A percentile compares a stretch with the other conserved stretches of the same genome.
Conservation (phyloP, 345 rosid genomes). For the Toxicodendron radicans region DNA sequence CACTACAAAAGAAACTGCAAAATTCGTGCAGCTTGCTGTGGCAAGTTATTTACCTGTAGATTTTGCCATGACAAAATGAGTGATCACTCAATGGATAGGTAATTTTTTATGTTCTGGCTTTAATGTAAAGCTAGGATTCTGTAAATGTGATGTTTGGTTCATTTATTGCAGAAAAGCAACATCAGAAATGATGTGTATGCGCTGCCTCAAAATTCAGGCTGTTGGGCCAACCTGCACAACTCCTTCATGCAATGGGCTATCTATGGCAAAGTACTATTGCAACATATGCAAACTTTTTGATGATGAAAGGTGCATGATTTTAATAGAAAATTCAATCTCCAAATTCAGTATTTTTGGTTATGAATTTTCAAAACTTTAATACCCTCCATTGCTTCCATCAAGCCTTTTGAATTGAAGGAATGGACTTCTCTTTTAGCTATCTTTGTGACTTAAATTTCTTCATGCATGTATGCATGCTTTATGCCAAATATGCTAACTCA, state of each 20-base stretch:
- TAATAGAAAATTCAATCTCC: neutral
- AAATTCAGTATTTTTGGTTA: neutral
- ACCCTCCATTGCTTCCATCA: neutral
- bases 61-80: constrained; percentile 77
- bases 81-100: constrained; percentile 75
- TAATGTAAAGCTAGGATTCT: constrained; percentile 14
- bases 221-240: constrained; percentile 53
- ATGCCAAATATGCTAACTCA: neutral
- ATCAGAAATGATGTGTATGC: constrained; percentile 77
- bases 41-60: constrained; percentile 61
- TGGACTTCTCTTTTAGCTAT: neutral
- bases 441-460: neutral
- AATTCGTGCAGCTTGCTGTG: constrained; percentile 69
- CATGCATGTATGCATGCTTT: neutral
- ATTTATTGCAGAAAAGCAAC: constrained; percentile 54
- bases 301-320: constrained; percentile 67
- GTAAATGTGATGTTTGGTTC: constrained; percentile 20
- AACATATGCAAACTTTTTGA: constrained; percentile 89
- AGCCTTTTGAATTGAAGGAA: neutral
- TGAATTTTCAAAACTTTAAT: neutral
- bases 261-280: constrained; percentile 74
- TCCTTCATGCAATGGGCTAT: constrained; percentile 47
- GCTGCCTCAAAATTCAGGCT: constrained; percentile 54
- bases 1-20: constrained; percentile 75
- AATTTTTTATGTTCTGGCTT: constrained; percentile 10